Percentiles rank a stretch among this genome's conserved stretches.
These are phyloP conservation scores for Penicillium nordicum DNA, from an alignment of 2,329 filamentous ascomycete genomes.

Conservation along the genomic window DNA sequence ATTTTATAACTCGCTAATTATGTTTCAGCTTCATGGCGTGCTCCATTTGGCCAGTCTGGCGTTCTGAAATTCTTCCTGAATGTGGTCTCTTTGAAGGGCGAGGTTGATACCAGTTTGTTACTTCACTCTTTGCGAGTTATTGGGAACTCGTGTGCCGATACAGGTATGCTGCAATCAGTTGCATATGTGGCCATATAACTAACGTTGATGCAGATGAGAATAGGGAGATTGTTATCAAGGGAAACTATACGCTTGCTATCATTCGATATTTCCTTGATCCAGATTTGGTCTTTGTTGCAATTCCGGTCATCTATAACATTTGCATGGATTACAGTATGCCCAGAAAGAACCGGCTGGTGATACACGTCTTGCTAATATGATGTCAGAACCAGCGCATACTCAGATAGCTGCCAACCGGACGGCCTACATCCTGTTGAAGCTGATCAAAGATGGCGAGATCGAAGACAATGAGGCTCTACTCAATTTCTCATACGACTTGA, in stretches of 20 bases:
- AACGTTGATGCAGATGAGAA: conserved; percentile 39
- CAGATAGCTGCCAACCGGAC: conserved; percentile 37
- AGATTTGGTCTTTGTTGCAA: conserved; percentile 38
- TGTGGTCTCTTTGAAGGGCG: conserved; percentile 33
- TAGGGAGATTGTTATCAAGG: conserved; percentile 38
- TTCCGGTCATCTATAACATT: conserved; percentile 47
- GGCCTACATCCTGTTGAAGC: conserved; percentile 36
- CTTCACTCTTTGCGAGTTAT: conserved; percentile 43
- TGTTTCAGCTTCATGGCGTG: conserved; percentile 38
- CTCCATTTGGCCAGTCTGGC: conserved; percentile 38
- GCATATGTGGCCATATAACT: background rate
- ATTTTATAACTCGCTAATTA: conserved; percentile 8
- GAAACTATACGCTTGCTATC: conserved; percentile 39
- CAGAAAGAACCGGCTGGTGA: background rate
- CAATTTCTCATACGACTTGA: conserved; percentile 39
- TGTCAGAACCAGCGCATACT: conserved; percentile 38
- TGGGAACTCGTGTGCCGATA: conserved; percentile 48
- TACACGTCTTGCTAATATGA: conserved; percentile 17
- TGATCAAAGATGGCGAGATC: conserved; percentile 34
- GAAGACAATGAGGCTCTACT: conserved; percentile 33
- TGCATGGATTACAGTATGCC: conserved; percentile 44
- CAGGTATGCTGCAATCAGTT: conserved; percentile 25
- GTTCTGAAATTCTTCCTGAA: conserved; percentile 43
- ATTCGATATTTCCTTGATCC: conserved; percentile 35
- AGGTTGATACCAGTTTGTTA: conserved; percentile 30